Evolutionary conservation across 106 monocot species (phyloP), one percentile per base, ranked within the genome.

Genomic region (Apostasia shenzhenica): DNA sequence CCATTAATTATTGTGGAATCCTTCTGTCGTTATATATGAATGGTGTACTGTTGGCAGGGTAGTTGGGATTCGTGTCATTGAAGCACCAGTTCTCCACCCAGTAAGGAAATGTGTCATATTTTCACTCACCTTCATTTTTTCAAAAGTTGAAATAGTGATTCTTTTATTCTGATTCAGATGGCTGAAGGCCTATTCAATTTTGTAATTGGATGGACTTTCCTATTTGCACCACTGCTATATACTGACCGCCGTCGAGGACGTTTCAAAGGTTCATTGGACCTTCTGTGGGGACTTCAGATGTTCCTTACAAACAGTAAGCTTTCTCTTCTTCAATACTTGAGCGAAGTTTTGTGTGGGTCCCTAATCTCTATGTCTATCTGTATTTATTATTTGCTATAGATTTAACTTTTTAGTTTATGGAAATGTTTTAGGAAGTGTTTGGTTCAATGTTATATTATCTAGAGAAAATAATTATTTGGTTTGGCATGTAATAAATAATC

Each of bases 121-220:
- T 48, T 37, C 64, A 12, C 12, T 54, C 0, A 6, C 38, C 43
- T 56, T 46, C 38, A 42, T 44, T 76, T 56, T 64, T 11, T 7
- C 56, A 49, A 42, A 51, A 44, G n/a, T 6, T 45, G 3, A 40
- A 57, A 14, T 12, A 40, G 38, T 13, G 2, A 55, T 12, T 59
- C 44, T 41, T 14, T 8, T 43, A 65, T 54, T 45, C 48, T 56
- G 67, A 14, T 2, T 37, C 57, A 95, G 91, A 53, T 84, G 59
- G 76, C 91, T 37, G 91, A 95, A 82, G 91, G 95, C 50, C 65
- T 95, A 45, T 92, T 95, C 77, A 95, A 95, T 54, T 89, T 95
- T 71, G 95, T 95, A 4, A 71, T 95, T n/a, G 91, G 81, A 45
- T 95, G 95, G 95, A 95, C 95, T 0, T 57, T 95, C 39, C 45